A percentile compares a stretch with the other conserved stretches of the same genome.
These are phyloP conservation scores for Xerocomus nothofagi DNA, from an alignment of 1,284 basidiomycete genomes.

Conservation along the genomic window DNA sequence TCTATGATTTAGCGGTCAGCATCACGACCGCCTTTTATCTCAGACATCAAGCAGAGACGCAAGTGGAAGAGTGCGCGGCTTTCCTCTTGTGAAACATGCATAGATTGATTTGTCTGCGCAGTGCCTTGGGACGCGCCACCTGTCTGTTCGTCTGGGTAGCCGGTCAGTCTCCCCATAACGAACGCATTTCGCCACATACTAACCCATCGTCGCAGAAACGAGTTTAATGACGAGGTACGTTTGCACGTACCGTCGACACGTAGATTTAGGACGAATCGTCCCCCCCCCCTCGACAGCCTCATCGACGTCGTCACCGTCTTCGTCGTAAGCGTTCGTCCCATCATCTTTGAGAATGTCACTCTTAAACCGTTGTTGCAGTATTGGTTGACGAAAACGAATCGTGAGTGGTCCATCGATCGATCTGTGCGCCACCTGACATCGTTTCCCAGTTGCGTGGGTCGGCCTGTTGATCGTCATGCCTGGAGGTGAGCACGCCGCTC, in stretches of 20 bases:
- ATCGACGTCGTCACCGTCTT: slow-evolving; percentile 6
- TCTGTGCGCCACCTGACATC: not conserved
- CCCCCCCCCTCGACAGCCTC: slow-evolving; percentile 9
- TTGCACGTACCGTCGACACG: not conserved
- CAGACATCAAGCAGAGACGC: not conserved
- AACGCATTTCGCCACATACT: not conserved
- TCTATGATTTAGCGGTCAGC: slow-evolving; percentile 23
- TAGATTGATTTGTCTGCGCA: not conserved
- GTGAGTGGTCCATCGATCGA: slow-evolving; percentile 4
- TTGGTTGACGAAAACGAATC: slow-evolving; percentile 16
- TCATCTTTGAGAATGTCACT: not conserved
- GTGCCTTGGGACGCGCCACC: not conserved
- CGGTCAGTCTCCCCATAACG: slow-evolving; percentile 13
- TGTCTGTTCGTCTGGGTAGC: slow-evolving; percentile 12
- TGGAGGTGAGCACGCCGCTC: slow-evolving; percentile 12
- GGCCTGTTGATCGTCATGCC: slow-evolving; percentile 21
- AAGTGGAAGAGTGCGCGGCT: slow-evolving; percentile 9
- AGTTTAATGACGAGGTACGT: slow-evolving; percentile 19
- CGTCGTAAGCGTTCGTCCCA: slow-evolving; percentile 12
- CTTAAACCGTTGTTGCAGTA: slow-evolving; percentile 13
- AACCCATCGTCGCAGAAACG: slow-evolving; percentile 20
- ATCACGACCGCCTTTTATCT: slow-evolving; percentile 14
- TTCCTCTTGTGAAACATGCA: not conserved
- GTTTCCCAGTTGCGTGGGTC: slow-evolving; percentile 18
- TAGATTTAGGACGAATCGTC: not conserved